These are phyloP conservation scores for Thelonectria rubi DNA, from an alignment of 2,329 filamentous ascomycete genomes.

Conservation along the genomic window DNA sequence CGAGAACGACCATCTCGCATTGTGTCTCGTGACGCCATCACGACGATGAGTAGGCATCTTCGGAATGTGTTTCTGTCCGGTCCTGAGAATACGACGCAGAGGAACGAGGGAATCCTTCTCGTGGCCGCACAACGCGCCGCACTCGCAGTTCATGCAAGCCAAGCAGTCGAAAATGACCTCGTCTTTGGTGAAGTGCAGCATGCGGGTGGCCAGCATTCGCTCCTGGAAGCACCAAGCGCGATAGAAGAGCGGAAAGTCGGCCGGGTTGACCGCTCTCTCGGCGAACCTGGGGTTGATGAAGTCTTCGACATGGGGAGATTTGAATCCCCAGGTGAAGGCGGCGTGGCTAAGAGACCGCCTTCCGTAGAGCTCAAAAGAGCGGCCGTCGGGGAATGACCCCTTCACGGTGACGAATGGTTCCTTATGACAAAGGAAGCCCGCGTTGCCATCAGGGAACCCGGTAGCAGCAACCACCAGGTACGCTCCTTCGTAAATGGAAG, in stretches of 20 bases:
- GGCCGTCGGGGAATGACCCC: slow-evolving; percentile 22
- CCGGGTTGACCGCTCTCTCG: background rate
- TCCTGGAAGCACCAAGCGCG: slow-evolving; percentile 46
- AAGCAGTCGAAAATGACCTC: slow-evolving; percentile 42
- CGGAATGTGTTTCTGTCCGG: slow-evolving; percentile 32
- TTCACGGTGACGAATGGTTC: slow-evolving; percentile 22
- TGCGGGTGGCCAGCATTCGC: slow-evolving; percentile 38
- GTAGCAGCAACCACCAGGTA: slow-evolving; percentile 39
- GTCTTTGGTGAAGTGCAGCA: slow-evolving; percentile 42
- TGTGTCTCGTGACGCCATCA: background rate
- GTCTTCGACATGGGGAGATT: background rate
- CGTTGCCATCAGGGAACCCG: slow-evolving; percentile 29
- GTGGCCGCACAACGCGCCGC: slow-evolving; percentile 31
- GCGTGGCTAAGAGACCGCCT: slow-evolving; percentile 20
- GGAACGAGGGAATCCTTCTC: slow-evolving; percentile 29
- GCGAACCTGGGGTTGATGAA: background rate
- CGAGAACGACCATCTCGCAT: background rate
- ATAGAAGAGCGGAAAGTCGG: slow-evolving; percentile 32
- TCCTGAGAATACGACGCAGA: slow-evolving; percentile 35
- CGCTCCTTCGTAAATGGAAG: slow-evolving; percentile 38
- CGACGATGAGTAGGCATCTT: background rate
- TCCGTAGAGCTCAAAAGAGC: slow-evolving; percentile 31
- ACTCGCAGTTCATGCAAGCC: slow-evolving; percentile 38
- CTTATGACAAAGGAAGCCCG: slow-evolving; percentile 36
- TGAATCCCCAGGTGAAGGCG: slow-evolving; percentile 27